Evolutionary conservation across 2,329 filamentous ascomycete genomes (phyloP).

Genomic region (Coniella lustricola): DNA sequence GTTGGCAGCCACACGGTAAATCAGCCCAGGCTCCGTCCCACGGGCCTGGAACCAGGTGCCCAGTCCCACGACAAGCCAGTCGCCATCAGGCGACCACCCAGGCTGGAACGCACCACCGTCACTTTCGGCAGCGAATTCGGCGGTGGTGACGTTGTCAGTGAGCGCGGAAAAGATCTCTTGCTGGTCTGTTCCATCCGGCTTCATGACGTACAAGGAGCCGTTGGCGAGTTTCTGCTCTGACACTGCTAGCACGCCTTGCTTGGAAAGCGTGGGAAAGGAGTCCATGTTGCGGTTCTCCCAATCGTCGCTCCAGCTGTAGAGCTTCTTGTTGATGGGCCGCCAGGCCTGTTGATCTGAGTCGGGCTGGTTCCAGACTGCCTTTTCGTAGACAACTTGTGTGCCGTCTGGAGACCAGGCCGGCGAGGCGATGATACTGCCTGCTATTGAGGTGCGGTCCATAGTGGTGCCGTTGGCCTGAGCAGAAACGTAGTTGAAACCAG

Average conservation of each 20-base stretch:
- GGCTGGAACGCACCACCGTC: slow-evolving; percentile 32
- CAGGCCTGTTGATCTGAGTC: slow-evolving; percentile 5
- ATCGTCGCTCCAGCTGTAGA: slow-evolving; percentile 32
- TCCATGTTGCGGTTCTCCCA: slow-evolving; percentile 37
- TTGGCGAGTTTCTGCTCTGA: slow-evolving; percentile 34
- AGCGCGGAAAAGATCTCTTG: not conserved
- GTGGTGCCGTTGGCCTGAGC: slow-evolving; percentile 7
- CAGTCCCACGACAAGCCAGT: slow-evolving; percentile 31
- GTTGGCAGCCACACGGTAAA: slow-evolving; percentile 8
- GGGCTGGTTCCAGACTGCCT: slow-evolving; percentile 17
- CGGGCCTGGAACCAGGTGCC: slow-evolving; percentile 33
- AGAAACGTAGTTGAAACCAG: slow-evolving; percentile 24
- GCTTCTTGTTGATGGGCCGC: slow-evolving; percentile 27
- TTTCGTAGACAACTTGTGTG: slow-evolving; percentile 19
- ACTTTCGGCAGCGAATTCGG: slow-evolving; percentile 11
- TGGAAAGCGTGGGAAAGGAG: slow-evolving; percentile 30
- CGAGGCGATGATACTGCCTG: slow-evolving; percentile 1
- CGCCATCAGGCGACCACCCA: slow-evolving; percentile 29
- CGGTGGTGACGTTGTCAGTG: slow-evolving; percentile 12
- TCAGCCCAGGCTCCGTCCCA: slow-evolving; percentile 14
- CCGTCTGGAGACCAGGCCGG: slow-evolving; percentile 30
- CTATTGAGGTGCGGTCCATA: not conserved
- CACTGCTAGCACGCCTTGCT: slow-evolving; percentile 22
- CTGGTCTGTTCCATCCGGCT: slow-evolving; percentile 21
- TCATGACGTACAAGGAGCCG: slow-evolving; percentile 29